A percentile compares a stretch with the other conserved stretches of the same genome.
phyloP scores from a whole-genome alignment of 495 filamentous ascomycete genomes.

The Durotheca rogersii region DNA sequence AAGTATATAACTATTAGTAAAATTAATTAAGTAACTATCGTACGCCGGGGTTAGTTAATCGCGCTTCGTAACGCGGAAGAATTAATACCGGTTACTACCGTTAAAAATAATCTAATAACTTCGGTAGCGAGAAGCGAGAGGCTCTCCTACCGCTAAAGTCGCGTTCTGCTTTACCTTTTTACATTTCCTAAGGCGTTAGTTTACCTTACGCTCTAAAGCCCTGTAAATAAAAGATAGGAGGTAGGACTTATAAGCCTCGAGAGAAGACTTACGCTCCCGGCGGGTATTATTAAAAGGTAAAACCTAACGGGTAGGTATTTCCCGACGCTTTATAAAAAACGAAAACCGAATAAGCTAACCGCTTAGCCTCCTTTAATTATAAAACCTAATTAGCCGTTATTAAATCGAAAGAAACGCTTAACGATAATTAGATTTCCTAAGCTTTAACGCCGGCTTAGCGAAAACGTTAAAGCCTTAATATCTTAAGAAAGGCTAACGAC shows the following conservation, averaged over 20 bases:
- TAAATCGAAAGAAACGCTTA: constrained; percentile 26
- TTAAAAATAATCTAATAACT: neutral
- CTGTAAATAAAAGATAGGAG: neutral
- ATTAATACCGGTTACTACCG: neutral
- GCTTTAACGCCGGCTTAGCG: neutral
- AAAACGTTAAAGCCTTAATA: neutral
- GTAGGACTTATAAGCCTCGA: constrained; percentile 24
- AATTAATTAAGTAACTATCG: neutral
- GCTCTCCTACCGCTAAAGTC: neutral
- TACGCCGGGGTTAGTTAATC: constrained; percentile 9
- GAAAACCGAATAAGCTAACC: constrained; percentile 51
- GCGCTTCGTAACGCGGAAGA: neutral
- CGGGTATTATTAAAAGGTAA: constrained; percentile 32
- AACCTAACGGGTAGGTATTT: constrained; percentile 43
- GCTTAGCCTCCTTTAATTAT: too few relatives aligned
- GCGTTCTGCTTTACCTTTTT: neutral
- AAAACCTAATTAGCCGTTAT: constrained; percentile 47
- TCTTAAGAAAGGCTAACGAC: constrained; percentile 11
- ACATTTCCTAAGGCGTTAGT: neutral
- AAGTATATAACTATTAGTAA: constrained; percentile 1
- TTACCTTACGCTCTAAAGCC: neutral
- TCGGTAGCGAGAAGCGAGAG: neutral
- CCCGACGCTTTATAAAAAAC: constrained; percentile 45
- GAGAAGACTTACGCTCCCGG: constrained; percentile 31
- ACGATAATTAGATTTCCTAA: constrained; percentile 16